phyloP scores from a whole-genome alignment of 2,329 filamentous ascomycete genomes.

The Pseudogymnoascus sp. region DNA sequence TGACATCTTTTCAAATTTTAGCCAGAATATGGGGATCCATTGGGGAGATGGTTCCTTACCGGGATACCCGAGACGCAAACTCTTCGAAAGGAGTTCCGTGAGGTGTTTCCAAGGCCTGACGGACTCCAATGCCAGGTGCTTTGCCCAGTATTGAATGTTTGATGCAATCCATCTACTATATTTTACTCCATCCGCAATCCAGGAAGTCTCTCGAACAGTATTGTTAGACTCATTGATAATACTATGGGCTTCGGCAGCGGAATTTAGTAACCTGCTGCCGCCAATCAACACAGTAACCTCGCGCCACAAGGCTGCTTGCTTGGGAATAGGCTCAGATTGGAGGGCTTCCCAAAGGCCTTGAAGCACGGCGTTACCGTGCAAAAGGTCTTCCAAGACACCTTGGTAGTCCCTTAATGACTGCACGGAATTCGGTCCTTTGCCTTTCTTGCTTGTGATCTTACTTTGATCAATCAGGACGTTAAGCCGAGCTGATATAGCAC shows the following conservation, averaged over 20 bases:
- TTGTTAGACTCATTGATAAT: conserved; percentile 29
- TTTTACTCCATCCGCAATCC: conserved; percentile 26
- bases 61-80: conserved; percentile 27
- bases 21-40: not conserved
- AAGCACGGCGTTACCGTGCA: conserved; percentile 39
- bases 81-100: conserved; percentile 26
- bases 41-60: conserved; percentile 18
- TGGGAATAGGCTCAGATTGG: conserved; percentile 29
- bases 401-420: conserved; percentile 35
- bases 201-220: conserved; percentile 22
- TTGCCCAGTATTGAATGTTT: conserved; percentile 26
- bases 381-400: conserved; percentile 34
- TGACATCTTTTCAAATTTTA: not conserved
- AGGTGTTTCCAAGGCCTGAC: conserved; percentile 23
- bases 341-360: conserved; percentile 40
- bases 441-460: conserved; percentile 30
- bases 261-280: conserved; percentile 53
- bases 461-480: conserved; percentile 52
- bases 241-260: conserved; percentile 47
- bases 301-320: conserved; percentile 53
- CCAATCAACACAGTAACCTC: conserved; percentile 53
- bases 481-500: conserved; percentile 66
- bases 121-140: conserved; percentile 15
- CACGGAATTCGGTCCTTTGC: conserved; percentile 26
- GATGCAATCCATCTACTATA: conserved; percentile 27